Percentiles rank a stretch among this genome's conserved stretches.
Conservation (phyloP, 805 yeast species). For the Wickerhamomyces sydowiorum region DNA sequence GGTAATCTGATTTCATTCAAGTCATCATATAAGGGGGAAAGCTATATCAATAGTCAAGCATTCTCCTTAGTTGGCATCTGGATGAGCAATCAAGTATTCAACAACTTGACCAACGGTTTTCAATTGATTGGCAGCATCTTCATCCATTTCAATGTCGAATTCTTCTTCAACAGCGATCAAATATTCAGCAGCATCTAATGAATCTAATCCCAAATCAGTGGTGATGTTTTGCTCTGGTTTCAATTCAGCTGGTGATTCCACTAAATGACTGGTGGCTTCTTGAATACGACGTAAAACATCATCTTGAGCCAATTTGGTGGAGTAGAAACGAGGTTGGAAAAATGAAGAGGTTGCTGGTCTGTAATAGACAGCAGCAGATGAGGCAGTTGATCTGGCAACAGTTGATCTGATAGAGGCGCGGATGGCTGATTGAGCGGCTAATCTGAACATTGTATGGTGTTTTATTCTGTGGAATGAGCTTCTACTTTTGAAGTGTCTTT, state of each 20-base stretch:
- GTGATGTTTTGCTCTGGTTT: slow-evolving; percentile 32
- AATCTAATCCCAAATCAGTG: slow-evolving; percentile 79
- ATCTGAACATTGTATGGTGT: slow-evolving; percentile 44
- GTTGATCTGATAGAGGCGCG: slow-evolving; percentile 30
- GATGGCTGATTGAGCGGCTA: slow-evolving; percentile 33
- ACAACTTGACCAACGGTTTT: slow-evolving; percentile 92
- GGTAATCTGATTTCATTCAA: background rate
- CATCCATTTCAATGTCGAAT: slow-evolving; percentile 78
- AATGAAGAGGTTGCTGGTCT: slow-evolving; percentile 13
- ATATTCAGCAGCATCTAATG: slow-evolving; percentile 92
- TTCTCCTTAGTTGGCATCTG: slow-evolving; percentile 31
- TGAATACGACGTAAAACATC: slow-evolving; percentile 81
- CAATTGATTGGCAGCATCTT: slow-evolving; percentile 80
- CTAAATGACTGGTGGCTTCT: slow-evolving; percentile 66
- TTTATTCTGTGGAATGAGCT: background rate
- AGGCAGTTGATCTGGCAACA: slow-evolving; percentile 27
- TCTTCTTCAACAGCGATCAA: slow-evolving; percentile 95
- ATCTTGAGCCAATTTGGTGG: slow-evolving; percentile 61
- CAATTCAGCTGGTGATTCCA: slow-evolving; percentile 46
- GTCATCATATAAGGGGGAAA: background rate
- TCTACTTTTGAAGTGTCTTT: no score
- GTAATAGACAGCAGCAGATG: slow-evolving; percentile 23
- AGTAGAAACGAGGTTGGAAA: slow-evolving; percentile 36
- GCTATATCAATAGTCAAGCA: background rate
- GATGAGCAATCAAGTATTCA: slow-evolving; percentile 73